Base-by-base conservation (phyloP, 345 rosid species). In the Tarenaya hassleriana region DNA sequence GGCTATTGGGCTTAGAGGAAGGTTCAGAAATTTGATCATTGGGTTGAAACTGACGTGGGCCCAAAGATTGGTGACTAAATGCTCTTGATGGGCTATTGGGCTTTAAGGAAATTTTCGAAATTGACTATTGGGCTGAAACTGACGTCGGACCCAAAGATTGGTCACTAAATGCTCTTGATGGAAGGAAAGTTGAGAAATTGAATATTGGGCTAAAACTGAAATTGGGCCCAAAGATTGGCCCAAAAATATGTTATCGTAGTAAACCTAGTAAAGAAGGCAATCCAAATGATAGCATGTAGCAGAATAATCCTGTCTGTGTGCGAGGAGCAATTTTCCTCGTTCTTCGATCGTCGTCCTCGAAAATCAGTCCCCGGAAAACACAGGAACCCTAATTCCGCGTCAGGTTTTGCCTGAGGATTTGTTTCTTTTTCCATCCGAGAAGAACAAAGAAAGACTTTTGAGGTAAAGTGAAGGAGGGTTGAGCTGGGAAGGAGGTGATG, bases 401-500 rank as follows among this genome's bases (percentile, higher is more conserved):
- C 10, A 7, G 35, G 7, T 7, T 33, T 1, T 3, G 35, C 10
- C 10, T 37, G n/a, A 33, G 1, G 34, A 10, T 17, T 34, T 32
- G 8, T 11, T 32, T 12, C 31, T 41, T 8, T n/a, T 47, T 13
- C 27, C 4, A 21, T 3, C 0, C 8, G 2, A 45, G 19, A 33
- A 13, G 24, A 45, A 17, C 5, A 17, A 35, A n/a, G 19, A 14
- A 21, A 31, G 11, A 62, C 31, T 49, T 41, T 1, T 9, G 8
- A 10, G 33, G 7, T 16, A 16, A 33, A 44, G 3, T 15, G 34
- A 44, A 41, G 45, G 38, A 31, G 49, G 47, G 40, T 41, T 34
- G 20, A 38, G 20, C 12, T 12, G 35, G 20, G 7, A 7, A 48
- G 16, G 7, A 54, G 58, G 60, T 12, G 58, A 92, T 92, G 96